Conservation (phyloP, 2,329 filamentous ascomycete species). For the Triangularia setosa region DNA sequence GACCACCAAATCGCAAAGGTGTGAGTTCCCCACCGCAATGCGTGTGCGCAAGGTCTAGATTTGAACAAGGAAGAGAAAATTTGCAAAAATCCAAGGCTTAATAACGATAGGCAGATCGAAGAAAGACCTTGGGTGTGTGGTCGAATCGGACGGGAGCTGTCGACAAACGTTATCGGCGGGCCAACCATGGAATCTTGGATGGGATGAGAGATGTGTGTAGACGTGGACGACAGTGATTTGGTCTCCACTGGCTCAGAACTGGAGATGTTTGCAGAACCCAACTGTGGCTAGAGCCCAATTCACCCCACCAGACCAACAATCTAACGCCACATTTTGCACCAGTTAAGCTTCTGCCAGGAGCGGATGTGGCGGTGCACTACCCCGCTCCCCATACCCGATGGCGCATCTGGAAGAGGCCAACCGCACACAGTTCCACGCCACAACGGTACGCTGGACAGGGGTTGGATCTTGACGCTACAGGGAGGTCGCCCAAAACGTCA, state of each 20-base stretch:
- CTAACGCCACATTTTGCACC: slow-evolving; percentile 14
- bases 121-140: background rate
- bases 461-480: background rate
- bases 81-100: background rate
- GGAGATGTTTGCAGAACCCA: slow-evolving; percentile 1
- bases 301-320: slow-evolving; percentile 7
- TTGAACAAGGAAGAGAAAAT: background rate
- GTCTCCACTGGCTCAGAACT: slow-evolving; percentile 13
- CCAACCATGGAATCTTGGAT: background rate
- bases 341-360: background rate
- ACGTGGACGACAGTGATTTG: slow-evolving; percentile 26
- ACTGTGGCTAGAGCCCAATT: slow-evolving; percentile 3
- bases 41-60: background rate
- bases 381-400: background rate
- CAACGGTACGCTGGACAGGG: slow-evolving; percentile 1
- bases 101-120: background rate
- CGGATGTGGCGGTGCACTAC: slow-evolving; percentile 17
- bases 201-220: slow-evolving; percentile 11
- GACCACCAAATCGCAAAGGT: background rate
- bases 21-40: background rate
- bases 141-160: background rate
- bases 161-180: slow-evolving; percentile 7
- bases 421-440: background rate
- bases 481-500: slow-evolving; percentile 14
- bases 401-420: background rate